Evolutionary conservation across 2,329 filamentous ascomycete genomes (phyloP), one percentile per base, ranked within the genome.

Genomic region (Nannizziopsis arthrosporioides): DNA sequence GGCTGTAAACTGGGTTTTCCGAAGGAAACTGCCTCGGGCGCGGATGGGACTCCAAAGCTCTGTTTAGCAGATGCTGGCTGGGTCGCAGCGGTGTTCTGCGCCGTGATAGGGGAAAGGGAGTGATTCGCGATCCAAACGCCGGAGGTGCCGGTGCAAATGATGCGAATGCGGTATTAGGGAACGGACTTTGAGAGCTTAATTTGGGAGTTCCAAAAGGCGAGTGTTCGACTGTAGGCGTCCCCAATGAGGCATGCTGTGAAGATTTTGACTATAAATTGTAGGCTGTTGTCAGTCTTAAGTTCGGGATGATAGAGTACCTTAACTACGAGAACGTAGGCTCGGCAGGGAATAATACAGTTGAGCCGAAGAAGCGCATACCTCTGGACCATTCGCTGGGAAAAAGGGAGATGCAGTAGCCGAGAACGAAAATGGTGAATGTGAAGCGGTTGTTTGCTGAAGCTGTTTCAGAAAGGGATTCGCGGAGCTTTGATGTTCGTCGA

Each of bases 391-490:
- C n/a, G 31, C 39, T 12, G 53, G 51, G 5, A 36, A 22, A 34
- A 53, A 54, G 31, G 41, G 42, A 10, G 51, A 38, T 27, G 54
- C 53, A 31, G 54, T 36, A 9, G 54, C 46, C 38, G 56, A 54
- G 5, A 53, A 35, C 15, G 36, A 14, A 36, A 38, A 14, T 18
- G 46, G 30, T 37, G 40, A 10, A 34, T 46, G 12, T 34, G 38
- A 40, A 31, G 19, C 19, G 10, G 44, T 6, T 22, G 9, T 37
- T 18, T 15, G 5, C 30, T 27, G 22, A 27, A 42, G 38, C 17
- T 48, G 45, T 10, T 42, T 36, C 14, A 42, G 10, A 14, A 48
- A 43, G 6, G 45, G 38, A 19, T 43, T 43, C 14, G 45, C 27
- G 12, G 38, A 6, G 14, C 7, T 19, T n/a, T 40, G 22, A 22